These are phyloP conservation scores for Fagus crenata DNA, from an alignment of 306 rosid genomes.

Conservation along the genomic window DNA sequence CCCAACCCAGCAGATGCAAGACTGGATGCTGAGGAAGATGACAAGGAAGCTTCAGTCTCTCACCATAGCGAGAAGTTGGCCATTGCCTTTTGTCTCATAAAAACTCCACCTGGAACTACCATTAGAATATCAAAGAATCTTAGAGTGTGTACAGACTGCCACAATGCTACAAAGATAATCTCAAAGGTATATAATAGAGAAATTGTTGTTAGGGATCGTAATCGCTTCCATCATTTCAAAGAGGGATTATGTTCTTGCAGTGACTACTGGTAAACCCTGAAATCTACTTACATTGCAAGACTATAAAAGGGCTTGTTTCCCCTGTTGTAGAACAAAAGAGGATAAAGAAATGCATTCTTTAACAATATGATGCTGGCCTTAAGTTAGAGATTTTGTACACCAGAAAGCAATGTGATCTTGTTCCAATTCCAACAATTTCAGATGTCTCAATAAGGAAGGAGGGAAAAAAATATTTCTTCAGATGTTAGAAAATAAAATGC, in stretches of 20 bases:
- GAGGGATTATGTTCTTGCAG: too few relatives aligned
- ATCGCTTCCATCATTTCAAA: too few relatives aligned
- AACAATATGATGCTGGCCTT: not conserved
- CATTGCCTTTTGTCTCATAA: constrained; percentile 57
- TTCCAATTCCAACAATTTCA: not conserved
- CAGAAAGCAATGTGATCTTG: not conserved
- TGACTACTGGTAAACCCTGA: too few relatives aligned
- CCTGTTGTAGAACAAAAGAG: too few relatives aligned
- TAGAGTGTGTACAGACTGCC: too few relatives aligned
- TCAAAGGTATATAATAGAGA: too few relatives aligned
- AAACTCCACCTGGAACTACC: constrained; percentile 46
- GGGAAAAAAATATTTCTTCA: too few relatives aligned
- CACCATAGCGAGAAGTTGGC: constrained; percentile 77
- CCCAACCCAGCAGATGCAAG: constrained; percentile 54
- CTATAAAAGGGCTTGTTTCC: too few relatives aligned
- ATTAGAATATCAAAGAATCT: constrained; percentile 59
- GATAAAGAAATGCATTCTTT: not conserved
- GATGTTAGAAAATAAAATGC: too few relatives aligned
- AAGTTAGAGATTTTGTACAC: not conserved
- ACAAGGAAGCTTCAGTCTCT: constrained; percentile 50
- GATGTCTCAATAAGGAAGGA: not conserved
- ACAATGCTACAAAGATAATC: too few relatives aligned
- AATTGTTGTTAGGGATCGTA: too few relatives aligned
- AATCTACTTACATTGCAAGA: too few relatives aligned
- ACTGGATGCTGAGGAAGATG: constrained; percentile 66